Evolutionary conservation across 768 basidiomycete species (phyloP).

Genomic region (Bullera alba): DNA sequence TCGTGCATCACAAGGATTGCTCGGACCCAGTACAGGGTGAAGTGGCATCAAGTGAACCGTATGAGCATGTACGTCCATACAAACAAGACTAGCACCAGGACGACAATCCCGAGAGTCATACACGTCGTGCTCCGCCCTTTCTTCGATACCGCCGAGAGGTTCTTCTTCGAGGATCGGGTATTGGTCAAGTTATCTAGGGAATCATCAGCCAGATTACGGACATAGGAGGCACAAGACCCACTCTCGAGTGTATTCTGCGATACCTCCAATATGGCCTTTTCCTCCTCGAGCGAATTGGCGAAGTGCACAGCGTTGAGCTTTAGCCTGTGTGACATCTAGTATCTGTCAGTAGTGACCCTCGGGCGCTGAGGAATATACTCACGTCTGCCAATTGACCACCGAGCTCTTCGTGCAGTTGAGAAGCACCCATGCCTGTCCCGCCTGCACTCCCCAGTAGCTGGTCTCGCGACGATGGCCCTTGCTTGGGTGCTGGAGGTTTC

Average conservation of each 20-base stretch:
- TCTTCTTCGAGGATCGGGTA: slow-evolving; percentile 47
- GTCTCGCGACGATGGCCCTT: slow-evolving; percentile 8
- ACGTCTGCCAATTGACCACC: slow-evolving; percentile 43
- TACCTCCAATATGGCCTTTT: slow-evolving; percentile 62
- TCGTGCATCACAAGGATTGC: too few relatives aligned
- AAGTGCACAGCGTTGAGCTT: slow-evolving; percentile 77
- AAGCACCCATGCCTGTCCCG: slow-evolving; percentile 26
- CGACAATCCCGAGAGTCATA: slow-evolving; percentile 57
- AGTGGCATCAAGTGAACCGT: slow-evolving; percentile 32
- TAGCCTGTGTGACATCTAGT: slow-evolving; percentile 76
- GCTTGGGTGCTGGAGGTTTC: background rate
- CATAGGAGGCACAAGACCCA: slow-evolving; percentile 51
- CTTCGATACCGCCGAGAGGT: slow-evolving; percentile 58
- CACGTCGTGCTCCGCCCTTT: slow-evolving; percentile 69
- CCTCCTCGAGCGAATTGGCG: slow-evolving; percentile 62
- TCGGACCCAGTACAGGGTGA: too few relatives aligned
- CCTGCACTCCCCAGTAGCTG: slow-evolving; percentile 12
- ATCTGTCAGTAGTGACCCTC: slow-evolving; percentile 4
- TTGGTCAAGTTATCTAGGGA: slow-evolving; percentile 33
- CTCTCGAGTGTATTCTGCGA: slow-evolving; percentile 67
- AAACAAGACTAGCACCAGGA: slow-evolving; percentile 61
- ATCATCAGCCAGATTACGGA: slow-evolving; percentile 53
- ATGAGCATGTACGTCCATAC: slow-evolving; percentile 46
- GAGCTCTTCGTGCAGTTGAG: slow-evolving; percentile 41
- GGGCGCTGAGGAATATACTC: too few relatives aligned